Conservation (phyloP, 1,284 basidiomycete genomes). For the Leccinum pachyderme region DNA sequence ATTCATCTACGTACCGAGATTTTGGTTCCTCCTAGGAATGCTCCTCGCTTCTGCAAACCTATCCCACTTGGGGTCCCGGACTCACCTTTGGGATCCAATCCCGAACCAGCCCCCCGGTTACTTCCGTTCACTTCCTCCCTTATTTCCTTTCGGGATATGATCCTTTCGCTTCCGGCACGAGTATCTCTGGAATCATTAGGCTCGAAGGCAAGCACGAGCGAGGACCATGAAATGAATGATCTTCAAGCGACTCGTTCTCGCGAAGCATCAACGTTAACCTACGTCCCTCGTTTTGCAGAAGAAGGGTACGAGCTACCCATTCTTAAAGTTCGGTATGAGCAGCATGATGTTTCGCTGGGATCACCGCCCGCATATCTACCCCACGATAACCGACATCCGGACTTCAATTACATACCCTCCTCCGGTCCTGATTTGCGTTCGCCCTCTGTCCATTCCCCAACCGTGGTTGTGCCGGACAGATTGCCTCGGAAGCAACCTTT, state of each 20-base stretch:
- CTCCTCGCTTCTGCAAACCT: constrained; percentile 2
- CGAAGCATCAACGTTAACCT: neutral
- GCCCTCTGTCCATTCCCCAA: neutral
- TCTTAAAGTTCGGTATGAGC: constrained; percentile 5
- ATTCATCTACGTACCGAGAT: constrained; percentile 83
- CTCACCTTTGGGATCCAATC: neutral
- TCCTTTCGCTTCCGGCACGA: constrained; percentile 31
- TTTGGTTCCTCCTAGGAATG: constrained; percentile 59
- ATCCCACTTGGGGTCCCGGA: neutral
- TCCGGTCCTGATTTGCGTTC: neutral
- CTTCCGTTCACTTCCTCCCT: constrained; percentile 22
- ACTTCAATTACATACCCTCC: neutral
- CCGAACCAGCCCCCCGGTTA: constrained; percentile 1
- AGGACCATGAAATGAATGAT: constrained; percentile 32
- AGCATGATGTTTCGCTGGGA: neutral
- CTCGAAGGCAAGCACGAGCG: constrained; percentile 28
- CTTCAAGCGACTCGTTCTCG: constrained; percentile 5
- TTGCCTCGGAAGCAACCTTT: constrained; percentile 20
- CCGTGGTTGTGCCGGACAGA: neutral
- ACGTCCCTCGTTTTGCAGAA: neutral
- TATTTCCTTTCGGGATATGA: constrained; percentile 21
- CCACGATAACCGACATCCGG: neutral
- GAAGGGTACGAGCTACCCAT: constrained; percentile 19
- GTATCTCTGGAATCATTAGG: constrained; percentile 33
- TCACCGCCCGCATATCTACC: constrained; percentile 3